These are phyloP conservation scores for Abelmoschus esculentus DNA, from an alignment of 345 rosid species.

Conservation along the genomic window DNA sequence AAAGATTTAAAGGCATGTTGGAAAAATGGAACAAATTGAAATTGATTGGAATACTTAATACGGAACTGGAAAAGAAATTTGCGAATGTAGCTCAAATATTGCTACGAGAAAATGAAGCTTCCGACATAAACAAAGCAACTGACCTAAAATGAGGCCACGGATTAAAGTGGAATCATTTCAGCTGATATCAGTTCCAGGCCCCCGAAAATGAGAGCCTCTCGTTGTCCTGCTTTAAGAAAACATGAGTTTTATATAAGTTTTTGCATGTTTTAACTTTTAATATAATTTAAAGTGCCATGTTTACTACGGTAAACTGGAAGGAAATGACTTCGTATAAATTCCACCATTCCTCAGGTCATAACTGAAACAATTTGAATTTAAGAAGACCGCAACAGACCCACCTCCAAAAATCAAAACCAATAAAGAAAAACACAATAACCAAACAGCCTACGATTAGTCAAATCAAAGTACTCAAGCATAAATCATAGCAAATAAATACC, in stretches of 20 bases:
- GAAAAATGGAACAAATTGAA: background rate
- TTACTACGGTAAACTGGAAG: background rate
- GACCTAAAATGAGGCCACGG: background rate
- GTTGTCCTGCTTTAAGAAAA: background rate
- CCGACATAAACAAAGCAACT: background rate
- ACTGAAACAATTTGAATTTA: background rate
- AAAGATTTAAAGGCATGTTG: background rate
- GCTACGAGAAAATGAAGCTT: background rate
- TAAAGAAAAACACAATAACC: background rate
- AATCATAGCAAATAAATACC: background rate
- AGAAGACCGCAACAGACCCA: background rate
- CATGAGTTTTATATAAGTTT: background rate
- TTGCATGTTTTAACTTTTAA: background rate
- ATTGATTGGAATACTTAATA: background rate
- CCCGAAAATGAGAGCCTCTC: background rate
- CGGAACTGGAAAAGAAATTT: background rate
- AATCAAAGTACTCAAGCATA: background rate
- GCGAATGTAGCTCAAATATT: background rate
- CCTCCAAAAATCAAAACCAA: background rate
- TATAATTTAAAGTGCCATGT: background rate
- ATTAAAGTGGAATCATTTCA: background rate
- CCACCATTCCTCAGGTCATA: background rate
- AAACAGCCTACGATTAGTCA: background rate
- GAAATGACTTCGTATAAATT: background rate
- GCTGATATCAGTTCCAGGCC: background rate